Conservation (phyloP, 2,329 filamentous ascomycete species). For the Hirsutella thompsonii region DNA sequence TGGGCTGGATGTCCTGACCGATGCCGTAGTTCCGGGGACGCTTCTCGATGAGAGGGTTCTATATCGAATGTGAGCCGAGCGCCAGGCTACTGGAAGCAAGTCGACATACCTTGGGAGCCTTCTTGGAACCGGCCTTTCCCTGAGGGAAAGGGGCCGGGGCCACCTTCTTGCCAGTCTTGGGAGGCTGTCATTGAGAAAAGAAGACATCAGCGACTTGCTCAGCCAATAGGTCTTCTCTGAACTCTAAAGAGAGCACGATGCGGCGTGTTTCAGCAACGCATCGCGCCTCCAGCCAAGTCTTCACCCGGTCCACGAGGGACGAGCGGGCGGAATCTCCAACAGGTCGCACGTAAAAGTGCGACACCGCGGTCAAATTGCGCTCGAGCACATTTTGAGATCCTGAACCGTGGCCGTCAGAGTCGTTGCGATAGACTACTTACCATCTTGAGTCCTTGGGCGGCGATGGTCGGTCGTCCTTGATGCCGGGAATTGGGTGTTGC, state of each 20-base stretch:
- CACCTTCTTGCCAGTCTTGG: slow-evolving; percentile 96
- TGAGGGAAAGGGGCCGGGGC: slow-evolving; percentile 93
- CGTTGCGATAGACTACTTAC: slow-evolving; percentile 22
- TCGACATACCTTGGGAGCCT: slow-evolving; percentile 80
- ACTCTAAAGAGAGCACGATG: slow-evolving; percentile 71
- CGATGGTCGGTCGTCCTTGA: slow-evolving; percentile 21
- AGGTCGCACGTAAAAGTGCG: slow-evolving; percentile 14
- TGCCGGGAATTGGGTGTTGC: slow-evolving; percentile 15
- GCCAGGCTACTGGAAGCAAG: neutral
- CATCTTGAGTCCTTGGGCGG: slow-evolving; percentile 25
- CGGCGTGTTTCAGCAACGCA: slow-evolving; percentile 40
- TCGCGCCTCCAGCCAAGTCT: slow-evolving; percentile 52
- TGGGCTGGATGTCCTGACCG: slow-evolving; percentile 96
- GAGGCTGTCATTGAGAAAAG: slow-evolving; percentile 99
- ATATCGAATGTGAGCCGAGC: neutral
- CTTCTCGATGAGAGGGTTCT: slow-evolving; percentile 99
- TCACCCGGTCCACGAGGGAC: slow-evolving; percentile 29
- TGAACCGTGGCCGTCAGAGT: slow-evolving; percentile 26
- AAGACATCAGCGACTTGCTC: slow-evolving; percentile 89
- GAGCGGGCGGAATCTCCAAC: slow-evolving; percentile 21
- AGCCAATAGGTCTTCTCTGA: slow-evolving; percentile 68
- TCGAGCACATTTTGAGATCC: slow-evolving; percentile 20
- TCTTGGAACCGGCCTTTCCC: slow-evolving; percentile 85
- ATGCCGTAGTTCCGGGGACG: slow-evolving; percentile 95
- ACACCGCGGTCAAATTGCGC: slow-evolving; percentile 20